phyloP scores from a whole-genome alignment of 345 rosid species.

The Acer yangbiense region DNA sequence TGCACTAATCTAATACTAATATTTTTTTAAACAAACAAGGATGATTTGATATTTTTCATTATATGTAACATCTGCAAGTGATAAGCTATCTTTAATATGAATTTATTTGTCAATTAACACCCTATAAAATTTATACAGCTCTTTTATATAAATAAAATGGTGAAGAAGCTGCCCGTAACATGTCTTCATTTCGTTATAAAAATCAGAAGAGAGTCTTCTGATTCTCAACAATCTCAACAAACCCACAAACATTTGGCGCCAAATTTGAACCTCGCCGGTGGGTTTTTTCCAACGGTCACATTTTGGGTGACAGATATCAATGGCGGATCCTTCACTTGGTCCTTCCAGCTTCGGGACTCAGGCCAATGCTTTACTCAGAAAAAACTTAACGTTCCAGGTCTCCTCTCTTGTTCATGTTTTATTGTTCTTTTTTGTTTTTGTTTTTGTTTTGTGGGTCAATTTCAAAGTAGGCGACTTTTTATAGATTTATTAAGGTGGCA shows the following conservation, averaged over 20 bases:
- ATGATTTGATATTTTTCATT: no score
- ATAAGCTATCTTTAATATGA: no score
- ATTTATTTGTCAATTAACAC: no score
- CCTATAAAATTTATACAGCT: no score
- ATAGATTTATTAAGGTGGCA: neutral
- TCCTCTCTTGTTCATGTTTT: neutral
- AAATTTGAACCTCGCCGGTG: constrained; percentile 8
- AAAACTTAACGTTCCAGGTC: constrained; percentile 90
- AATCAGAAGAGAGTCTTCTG: neutral
- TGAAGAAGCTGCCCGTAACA: neutral
- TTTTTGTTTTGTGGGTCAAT: neutral
- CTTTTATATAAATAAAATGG: neutral
- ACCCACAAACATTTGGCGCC: neutral
- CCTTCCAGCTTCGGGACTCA: constrained; percentile 64
- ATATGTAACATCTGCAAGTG: no score
- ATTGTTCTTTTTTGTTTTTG: neutral
- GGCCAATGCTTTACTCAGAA: constrained; percentile 77
- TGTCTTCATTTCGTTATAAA: neutral
- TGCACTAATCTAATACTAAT: no score
- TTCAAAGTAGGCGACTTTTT: neutral
- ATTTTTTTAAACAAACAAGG: no score
- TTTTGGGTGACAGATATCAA: constrained; percentile 17
- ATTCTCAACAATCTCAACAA: neutral
- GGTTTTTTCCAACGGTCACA: constrained; percentile 8
- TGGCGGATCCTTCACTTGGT: constrained; percentile 43